These are phyloP conservation scores for Diutina siamensis DNA, from an alignment of 1,139 yeast genomes.

Conservation along the genomic window DNA sequence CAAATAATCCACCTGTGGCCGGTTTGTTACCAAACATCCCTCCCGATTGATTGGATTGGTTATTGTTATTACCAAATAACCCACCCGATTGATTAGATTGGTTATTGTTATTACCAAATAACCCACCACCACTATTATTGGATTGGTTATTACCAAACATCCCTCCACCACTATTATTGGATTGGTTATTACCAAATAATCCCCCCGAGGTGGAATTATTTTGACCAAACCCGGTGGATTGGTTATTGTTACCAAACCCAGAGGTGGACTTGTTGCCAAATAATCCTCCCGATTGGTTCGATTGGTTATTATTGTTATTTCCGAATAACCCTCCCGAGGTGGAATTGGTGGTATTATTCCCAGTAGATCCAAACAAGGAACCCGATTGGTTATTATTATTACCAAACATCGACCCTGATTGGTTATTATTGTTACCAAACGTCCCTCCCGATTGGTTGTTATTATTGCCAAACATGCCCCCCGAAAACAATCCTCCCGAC, in stretches of 20 bases:
- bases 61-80: conserved; percentile 18
- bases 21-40: conserved; percentile 5
- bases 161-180: neutral
- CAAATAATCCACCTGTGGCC: conserved; percentile 1
- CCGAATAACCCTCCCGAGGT: conserved; percentile 5
- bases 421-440: neutral
- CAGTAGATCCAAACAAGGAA: neutral
- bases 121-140: conserved; percentile 7
- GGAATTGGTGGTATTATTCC: neutral
- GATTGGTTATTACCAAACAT: conserved; percentile 1
- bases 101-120: conserved; percentile 7
- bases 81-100: conserved; percentile 13
- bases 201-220: neutral
- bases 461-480: conserved; percentile 1
- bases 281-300: neutral
- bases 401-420: neutral
- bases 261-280: conserved; percentile 7
- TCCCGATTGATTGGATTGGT: neutral
- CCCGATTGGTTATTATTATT: neutral
- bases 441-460: neutral
- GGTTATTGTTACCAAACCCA: conserved; percentile 7
- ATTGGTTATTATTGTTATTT: conserved; percentile 7
- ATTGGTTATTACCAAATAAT: neutral
- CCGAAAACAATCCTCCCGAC: neutral
- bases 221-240: conserved; percentile 7